Percentiles rank a stretch among this genome's conserved stretches.
Conservation (phyloP, 1,139 yeast genomes). For the Candida mesenterica region DNA sequence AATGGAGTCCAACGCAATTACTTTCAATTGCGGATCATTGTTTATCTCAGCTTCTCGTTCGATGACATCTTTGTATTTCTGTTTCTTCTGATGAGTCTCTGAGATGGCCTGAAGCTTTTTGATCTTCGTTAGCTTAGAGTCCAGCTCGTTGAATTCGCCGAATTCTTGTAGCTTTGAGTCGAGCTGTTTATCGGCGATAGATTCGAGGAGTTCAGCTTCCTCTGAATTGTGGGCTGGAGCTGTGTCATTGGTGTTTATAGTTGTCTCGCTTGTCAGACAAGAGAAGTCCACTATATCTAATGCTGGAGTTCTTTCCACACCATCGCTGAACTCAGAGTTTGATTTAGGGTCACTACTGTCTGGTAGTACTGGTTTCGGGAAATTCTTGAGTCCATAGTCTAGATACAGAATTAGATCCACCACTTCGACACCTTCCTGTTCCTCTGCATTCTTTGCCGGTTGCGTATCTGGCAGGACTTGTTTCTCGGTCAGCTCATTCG, state of each 20-base stretch:
- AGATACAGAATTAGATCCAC: too few species aligned
- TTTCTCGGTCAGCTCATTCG: neutral
- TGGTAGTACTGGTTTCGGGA: too few species aligned
- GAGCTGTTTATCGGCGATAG: constrained; percentile 21
- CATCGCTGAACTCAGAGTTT: too few species aligned
- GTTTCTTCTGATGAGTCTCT: constrained; percentile 17
- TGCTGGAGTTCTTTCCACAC: neutral
- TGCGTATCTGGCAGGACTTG: too few species aligned
- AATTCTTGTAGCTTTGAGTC: constrained; percentile 22
- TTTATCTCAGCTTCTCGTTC: constrained; percentile 24
- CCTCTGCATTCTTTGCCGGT: too few species aligned
- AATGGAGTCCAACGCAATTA: constrained; percentile 35
- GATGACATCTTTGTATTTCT: constrained; percentile 16
- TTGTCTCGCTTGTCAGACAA: too few species aligned
- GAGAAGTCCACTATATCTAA: too few species aligned
- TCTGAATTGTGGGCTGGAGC: constrained; percentile 6
- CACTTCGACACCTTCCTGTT: too few species aligned
- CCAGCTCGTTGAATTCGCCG: constrained; percentile 16
- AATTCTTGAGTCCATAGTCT: too few species aligned
- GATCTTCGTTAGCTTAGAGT: constrained; percentile 25
- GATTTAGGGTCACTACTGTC: too few species aligned
- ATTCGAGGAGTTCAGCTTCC: constrained; percentile 13
- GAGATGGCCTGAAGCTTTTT: constrained; percentile 24
- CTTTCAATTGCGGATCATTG: constrained; percentile 12
- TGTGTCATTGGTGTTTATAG: too few species aligned